These are phyloP conservation scores for Perkinsus olseni DNA, from an alignment of 169 alveolate species.

Conservation along the genomic window DNA sequence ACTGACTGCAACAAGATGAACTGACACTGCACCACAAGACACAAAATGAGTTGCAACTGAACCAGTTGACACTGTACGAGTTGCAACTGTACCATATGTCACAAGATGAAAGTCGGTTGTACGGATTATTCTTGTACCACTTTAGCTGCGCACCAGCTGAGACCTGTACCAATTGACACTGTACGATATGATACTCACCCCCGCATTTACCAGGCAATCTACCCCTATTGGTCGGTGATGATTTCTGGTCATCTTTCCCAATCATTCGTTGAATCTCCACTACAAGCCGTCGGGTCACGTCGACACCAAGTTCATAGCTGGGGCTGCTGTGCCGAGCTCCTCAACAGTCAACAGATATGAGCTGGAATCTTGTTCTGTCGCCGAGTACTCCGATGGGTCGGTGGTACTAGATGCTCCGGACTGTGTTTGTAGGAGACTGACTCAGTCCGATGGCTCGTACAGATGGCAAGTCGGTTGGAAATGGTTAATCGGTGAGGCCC, in stretches of 20 bases:
- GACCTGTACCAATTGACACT: no score
- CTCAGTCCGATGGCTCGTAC: background rate
- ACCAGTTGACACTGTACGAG: no score
- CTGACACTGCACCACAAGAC: no score
- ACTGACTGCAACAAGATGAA: no score
- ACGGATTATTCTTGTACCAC: no score
- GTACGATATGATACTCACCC: no score
- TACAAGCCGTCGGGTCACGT: background rate
- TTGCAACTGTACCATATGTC: no score
- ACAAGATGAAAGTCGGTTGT: no score
- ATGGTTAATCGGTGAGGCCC: background rate
- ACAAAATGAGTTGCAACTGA: no score
- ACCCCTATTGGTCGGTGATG: background rate
- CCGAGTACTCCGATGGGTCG: background rate
- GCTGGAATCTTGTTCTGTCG: background rate
- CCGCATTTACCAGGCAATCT: background rate
- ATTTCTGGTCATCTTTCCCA: background rate
- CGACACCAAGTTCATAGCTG: background rate
- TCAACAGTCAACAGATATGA: background rate
- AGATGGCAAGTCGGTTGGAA: background rate
- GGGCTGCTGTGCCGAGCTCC: background rate
- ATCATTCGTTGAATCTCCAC: background rate
- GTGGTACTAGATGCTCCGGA: background rate
- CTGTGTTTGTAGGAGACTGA: background rate
- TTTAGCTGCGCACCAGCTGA: no score